These are phyloP conservation scores for Mucor circinelloides DNA, from an alignment of 371 early-diverging fungal species.

Conservation along the genomic window DNA sequence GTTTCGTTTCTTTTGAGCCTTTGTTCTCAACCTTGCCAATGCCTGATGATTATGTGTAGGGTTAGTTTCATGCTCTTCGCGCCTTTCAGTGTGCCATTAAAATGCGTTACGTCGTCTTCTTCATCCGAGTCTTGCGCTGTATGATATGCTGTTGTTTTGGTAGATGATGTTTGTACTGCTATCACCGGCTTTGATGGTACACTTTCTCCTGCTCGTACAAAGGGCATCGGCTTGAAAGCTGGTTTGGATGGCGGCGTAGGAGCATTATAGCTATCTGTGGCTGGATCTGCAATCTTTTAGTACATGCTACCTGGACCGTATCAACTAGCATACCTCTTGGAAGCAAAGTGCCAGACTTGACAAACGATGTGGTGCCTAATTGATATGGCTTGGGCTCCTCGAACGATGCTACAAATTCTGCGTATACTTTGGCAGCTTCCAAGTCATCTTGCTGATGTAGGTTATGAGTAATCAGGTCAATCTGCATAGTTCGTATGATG, in stretches of 20 bases:
- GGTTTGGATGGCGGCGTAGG: slow-evolving; percentile 10
- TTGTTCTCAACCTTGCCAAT: slow-evolving; percentile 28
- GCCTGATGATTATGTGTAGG: slow-evolving; percentile 14
- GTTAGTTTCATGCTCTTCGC: neutral
- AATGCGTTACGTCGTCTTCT: slow-evolving; percentile 33
- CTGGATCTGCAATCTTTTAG: slow-evolving; percentile 3
- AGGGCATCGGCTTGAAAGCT: slow-evolving; percentile 49
- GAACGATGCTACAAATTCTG: slow-evolving; percentile 86
- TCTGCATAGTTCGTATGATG: neutral
- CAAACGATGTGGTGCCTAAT: slow-evolving; percentile 57
- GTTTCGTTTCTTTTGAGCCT: slow-evolving; percentile 73
- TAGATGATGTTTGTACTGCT: neutral
- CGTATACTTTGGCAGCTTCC: slow-evolving; percentile 81
- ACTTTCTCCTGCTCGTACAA: slow-evolving; percentile 42
- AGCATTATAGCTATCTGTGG: neutral
- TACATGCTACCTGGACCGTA: neutral
- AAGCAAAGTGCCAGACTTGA: slow-evolving; percentile 58
- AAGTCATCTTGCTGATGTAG: slow-evolving; percentile 57
- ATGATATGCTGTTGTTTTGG: neutral
- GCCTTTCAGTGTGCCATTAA: neutral
- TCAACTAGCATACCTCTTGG: slow-evolving; percentile 3
- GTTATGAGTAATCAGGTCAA: slow-evolving; percentile 1
- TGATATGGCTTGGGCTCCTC: slow-evolving; percentile 58
- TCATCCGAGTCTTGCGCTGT: slow-evolving; percentile 24
- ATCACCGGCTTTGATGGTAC: neutral